Evolutionary conservation across 2,329 filamentous ascomycete genomes (phyloP).

Genomic region (Epichloe bromicola): DNA sequence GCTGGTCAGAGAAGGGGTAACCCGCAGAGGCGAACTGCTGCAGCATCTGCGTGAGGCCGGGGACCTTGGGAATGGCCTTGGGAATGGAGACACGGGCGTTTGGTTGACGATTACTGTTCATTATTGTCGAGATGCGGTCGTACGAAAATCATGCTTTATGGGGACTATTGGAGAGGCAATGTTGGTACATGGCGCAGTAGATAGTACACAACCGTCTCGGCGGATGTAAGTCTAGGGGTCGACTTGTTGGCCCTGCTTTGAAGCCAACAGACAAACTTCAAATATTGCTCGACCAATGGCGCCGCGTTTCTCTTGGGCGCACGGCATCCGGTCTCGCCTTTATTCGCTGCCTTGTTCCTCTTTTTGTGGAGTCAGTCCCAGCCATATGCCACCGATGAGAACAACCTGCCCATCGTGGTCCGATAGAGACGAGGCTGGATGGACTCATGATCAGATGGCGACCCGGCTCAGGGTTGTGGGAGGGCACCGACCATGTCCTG

Average conservation of each 20-base stretch:
- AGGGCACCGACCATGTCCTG: no score
- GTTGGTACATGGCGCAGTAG: not conserved
- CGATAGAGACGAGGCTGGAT: no score
- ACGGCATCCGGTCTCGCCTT: not conserved
- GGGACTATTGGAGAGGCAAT: no score
- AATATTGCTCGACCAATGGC: no score
- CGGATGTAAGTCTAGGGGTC: no score
- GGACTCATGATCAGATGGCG: no score
- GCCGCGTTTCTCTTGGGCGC: no score
- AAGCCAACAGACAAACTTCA: no score
- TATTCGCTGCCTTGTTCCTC: not conserved
- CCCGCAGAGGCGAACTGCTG: conserved; percentile 1
- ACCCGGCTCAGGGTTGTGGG: no score
- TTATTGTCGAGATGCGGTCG: not conserved
- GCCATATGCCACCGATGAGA: not conserved
- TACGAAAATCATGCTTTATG: not conserved
- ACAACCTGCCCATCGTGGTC: no score
- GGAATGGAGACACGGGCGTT: not conserved
- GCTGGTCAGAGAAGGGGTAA: conserved; percentile 12
- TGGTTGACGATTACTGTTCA: not conserved
- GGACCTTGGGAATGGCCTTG: not conserved
- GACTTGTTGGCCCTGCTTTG: no score
- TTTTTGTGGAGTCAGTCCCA: not conserved
- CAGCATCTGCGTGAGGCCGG: not conserved
- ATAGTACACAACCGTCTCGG: not conserved